Conservation (phyloP, 352 stramenopile species). For the Phytophthora cryptogea region DNA sequence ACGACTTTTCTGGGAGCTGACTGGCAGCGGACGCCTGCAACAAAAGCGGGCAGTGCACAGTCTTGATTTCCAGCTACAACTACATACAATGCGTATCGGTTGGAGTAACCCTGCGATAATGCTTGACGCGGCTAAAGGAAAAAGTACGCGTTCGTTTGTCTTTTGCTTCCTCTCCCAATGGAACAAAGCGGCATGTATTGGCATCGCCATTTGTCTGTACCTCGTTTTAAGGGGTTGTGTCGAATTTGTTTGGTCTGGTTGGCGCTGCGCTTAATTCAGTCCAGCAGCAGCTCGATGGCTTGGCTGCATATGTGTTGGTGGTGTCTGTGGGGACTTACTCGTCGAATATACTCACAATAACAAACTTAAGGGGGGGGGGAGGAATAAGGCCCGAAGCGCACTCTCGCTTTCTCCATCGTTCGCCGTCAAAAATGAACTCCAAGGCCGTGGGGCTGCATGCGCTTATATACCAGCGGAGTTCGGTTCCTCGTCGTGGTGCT, state of each 20-base stretch:
- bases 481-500: constrained; percentile 48
- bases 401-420: constrained; percentile 18
- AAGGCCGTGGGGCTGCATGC: background rate
- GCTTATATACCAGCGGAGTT: constrained; percentile 58
- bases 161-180: constrained; percentile 21
- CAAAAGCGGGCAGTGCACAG: constrained; percentile 10
- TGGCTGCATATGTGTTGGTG: constrained; percentile 14
- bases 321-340: constrained; percentile 26
- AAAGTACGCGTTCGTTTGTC: background rate
- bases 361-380: constrained; percentile 21
- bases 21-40: constrained; percentile 46
- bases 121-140: constrained; percentile 1
- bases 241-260: constrained; percentile 31
- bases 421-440: constrained; percentile 36
- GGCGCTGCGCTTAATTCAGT: constrained; percentile 29
- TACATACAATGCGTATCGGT: too few relatives aligned
- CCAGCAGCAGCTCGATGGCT: constrained; percentile 23
- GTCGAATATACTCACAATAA: constrained; percentile 42
- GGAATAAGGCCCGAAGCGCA: constrained; percentile 1
- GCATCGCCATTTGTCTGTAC: constrained; percentile 36
- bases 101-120: background rate
- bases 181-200: constrained; percentile 37
- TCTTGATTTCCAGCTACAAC: constrained; percentile 1
- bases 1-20: constrained; percentile 73
- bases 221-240: constrained; percentile 29